Conservation (phyloP, 2,329 filamentous ascomycete species). For the Aspergillus sp. region DNA sequence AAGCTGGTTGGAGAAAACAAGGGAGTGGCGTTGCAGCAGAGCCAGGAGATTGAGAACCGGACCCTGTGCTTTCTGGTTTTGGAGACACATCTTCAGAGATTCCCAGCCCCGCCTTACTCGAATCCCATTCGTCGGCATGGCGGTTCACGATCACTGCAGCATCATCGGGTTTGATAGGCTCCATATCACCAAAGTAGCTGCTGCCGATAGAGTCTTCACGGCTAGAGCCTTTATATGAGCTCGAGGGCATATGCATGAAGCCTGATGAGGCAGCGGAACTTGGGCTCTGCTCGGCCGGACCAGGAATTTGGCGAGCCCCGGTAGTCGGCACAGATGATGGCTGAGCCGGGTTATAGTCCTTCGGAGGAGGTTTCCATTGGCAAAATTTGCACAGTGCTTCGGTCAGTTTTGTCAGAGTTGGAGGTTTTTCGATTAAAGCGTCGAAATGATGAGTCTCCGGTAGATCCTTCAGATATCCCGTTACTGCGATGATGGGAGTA, state of each 20-base stretch:
- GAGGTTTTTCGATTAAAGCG: constrained; percentile 92
- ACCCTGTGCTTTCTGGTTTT: constrained; percentile 19
- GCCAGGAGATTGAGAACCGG: constrained; percentile 13
- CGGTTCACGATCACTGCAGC: constrained; percentile 72
- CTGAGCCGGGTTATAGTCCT: constrained; percentile 51
- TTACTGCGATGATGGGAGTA: constrained; percentile 94
- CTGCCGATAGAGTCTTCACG: constrained; percentile 81
- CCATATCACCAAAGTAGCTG: constrained; percentile 82
- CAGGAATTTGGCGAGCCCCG: constrained; percentile 63
- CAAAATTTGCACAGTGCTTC: constrained; percentile 86
- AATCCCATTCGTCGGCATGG: constrained; percentile 74
- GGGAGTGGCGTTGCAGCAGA: constrained; percentile 45
- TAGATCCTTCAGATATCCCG: constrained; percentile 95
- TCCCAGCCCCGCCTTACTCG: constrained; percentile 66
- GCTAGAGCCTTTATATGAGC: constrained; percentile 75
- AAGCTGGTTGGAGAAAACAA: constrained; percentile 60
- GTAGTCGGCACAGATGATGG: constrained; percentile 61
- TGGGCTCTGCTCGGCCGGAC: constrained; percentile 74
- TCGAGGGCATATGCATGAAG: constrained; percentile 67
- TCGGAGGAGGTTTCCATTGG: constrained; percentile 83
- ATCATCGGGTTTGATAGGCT: constrained; percentile 76
- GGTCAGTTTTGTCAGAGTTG: constrained; percentile 84
- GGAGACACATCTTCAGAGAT: constrained; percentile 62
- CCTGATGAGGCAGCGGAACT: constrained; percentile 74
- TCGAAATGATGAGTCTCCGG: constrained; percentile 96